Percentiles rank a stretch among this genome's conserved stretches.
Evolutionary conservation across 371 early-diverging fungal genomes (phyloP).

Genomic region (Coemansia sp.): DNA sequence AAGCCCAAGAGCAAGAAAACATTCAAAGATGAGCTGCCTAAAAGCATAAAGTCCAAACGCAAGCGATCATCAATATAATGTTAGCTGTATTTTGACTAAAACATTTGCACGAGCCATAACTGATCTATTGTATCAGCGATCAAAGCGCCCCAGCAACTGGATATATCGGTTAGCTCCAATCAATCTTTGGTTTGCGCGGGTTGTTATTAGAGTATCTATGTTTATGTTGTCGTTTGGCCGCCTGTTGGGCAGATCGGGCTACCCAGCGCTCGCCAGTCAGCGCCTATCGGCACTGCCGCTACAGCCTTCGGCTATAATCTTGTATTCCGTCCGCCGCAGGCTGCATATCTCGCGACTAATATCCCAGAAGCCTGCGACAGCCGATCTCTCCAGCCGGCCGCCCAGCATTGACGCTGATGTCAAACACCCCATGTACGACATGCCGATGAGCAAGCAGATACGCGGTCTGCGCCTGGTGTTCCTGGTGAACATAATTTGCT

Average conservation of each 20-base stretch:
- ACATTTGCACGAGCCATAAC: background rate
- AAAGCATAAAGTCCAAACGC: constrained; percentile 8
- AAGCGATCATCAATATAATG: background rate
- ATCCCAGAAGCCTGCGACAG: background rate
- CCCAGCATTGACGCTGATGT: background rate
- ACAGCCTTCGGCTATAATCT: background rate
- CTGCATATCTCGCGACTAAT: background rate
- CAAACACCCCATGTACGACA: constrained; percentile 37
- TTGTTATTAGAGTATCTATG: too few relatives aligned
- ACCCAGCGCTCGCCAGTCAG: background rate
- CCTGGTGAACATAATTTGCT: constrained; percentile 28
- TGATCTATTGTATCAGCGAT: background rate
- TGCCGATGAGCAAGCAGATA: constrained; percentile 31
- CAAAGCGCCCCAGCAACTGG: too few relatives aligned
- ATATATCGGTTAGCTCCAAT: background rate
- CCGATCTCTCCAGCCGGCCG: background rate
- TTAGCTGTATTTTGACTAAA: too few relatives aligned
- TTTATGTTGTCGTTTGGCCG: background rate
- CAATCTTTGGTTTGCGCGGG: too few relatives aligned
- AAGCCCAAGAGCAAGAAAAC: constrained; percentile 1
- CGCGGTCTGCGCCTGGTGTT: constrained; percentile 34
- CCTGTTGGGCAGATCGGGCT: background rate
- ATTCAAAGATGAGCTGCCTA: background rate
- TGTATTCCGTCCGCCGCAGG: background rate
- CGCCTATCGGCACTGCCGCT: background rate